A percentile compares a stretch with the other conserved stretches of the same genome.
Conservation (phyloP, 2,329 filamentous ascomycete species). For the Alternaria arbusti region DNA sequence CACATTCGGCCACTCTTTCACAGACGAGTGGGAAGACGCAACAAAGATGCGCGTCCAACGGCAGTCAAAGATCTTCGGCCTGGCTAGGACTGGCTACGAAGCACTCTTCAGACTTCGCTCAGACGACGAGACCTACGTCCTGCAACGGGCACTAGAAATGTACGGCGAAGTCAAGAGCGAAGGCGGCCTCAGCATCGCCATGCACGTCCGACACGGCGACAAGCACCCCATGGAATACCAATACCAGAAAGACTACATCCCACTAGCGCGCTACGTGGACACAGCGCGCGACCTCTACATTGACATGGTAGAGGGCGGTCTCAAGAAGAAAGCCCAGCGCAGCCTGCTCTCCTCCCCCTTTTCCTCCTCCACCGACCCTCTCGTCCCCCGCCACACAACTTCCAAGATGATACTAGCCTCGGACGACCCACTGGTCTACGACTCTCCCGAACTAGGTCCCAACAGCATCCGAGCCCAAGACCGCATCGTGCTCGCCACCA, state of each 20-base stretch:
- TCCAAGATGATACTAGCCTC: constrained; percentile 71
- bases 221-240: constrained; percentile 77
- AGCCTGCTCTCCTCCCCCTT: constrained; percentile 13
- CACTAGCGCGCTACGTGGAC: constrained; percentile 70
- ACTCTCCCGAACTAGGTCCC: constrained; percentile 66
- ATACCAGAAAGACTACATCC: constrained; percentile 79
- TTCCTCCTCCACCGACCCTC: constrained; percentile 17
- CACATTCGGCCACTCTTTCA: constrained; percentile 68
- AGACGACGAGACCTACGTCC: constrained; percentile 71
- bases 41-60: constrained; percentile 59
- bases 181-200: constrained; percentile 66
- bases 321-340: constrained; percentile 1
- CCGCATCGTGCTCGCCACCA: constrained; percentile 76
- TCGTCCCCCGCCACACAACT: constrained; percentile 35
- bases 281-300: constrained; percentile 63
- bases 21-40: constrained; percentile 58
- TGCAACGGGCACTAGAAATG: constrained; percentile 64
- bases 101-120: constrained; percentile 73
- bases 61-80: constrained; percentile 68
- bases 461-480: constrained; percentile 69
- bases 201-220: constrained; percentile 84
- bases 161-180: constrained; percentile 54
- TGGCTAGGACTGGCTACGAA: constrained; percentile 74
- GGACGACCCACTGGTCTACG: constrained; percentile 79
- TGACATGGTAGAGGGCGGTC: constrained; percentile 47